Base-by-base conservation (phyloP, 805 yeast genomes). In the Yueomyces sp. region DNA sequence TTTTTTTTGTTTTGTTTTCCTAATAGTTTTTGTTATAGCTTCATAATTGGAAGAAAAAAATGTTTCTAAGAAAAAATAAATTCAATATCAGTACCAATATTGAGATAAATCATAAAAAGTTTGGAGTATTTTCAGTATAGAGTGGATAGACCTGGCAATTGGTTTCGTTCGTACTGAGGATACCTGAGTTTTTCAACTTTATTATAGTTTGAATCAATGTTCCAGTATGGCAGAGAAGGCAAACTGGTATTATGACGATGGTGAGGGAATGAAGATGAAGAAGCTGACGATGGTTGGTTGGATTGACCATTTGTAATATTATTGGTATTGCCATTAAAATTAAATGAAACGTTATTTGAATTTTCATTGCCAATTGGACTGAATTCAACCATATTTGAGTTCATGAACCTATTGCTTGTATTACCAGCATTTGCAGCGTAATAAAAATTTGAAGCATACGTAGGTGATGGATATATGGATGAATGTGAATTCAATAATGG, bases 401-500 rank as follows among this genome's bases (percentile, higher is more conserved):
- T 31, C 19, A 19, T 19, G 19, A 19, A 19, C 19, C 19, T 19
- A 19, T 19, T 19, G 19, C 19, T 30, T 6, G n/a, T 40, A 19
- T 33, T 32, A 27, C 31, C 36, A 30, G 38, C 8, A 7, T 36
- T 30, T 11, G 37, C 26, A 26, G 42, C 36, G n/a, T 38, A 19
- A 29, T 46, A 28, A 11, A 36, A 40, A 37, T 30, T 29, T 33
- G 40, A 26, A 32, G 28, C 27, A 28, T 33, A 33, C 29, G 33
- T 32, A 8, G 45, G 47, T 26, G 48, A 45, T 32, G 55, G 47
- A 43, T 43, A 45, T 28, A 47, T 44, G 39, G 38, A 34, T 11
- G 52, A 43, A n/a, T 26, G 27, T 36, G 34, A 6, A 38, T 26
- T 28, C 29, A 26, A 19, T 19, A 19, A 12, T 34, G 41, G 41